These are phyloP conservation scores for Lecanicillium sp. DNA, from an alignment of 2,329 filamentous ascomycete species.

Conservation along the genomic window DNA sequence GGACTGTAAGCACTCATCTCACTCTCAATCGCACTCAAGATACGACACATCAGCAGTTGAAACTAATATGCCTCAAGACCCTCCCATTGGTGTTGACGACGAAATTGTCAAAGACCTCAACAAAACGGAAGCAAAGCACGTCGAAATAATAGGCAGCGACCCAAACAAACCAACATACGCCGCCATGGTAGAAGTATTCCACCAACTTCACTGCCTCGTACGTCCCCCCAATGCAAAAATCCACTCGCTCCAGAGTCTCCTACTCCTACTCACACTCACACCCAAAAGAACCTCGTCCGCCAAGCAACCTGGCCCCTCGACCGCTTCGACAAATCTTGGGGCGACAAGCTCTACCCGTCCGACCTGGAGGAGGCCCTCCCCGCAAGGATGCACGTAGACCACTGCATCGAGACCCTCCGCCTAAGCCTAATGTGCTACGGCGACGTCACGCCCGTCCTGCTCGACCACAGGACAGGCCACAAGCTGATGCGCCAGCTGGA, in stretches of 20 bases:
- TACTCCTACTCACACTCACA: no score
- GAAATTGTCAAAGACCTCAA: no score
- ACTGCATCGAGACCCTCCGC: constrained; percentile 12
- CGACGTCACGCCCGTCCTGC: constrained; percentile 11
- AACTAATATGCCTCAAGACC: no score
- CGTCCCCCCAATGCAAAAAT: background rate
- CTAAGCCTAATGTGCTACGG: constrained; percentile 12
- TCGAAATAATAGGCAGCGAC: constrained; percentile 6
- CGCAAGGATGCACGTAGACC: constrained; percentile 12
- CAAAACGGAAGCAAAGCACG: no score
- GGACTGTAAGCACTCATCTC: constrained; percentile 2
- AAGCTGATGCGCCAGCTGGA: constrained; percentile 8
- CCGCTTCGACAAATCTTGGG: constrained; percentile 10
- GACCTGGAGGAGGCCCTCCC: constrained; percentile 7
- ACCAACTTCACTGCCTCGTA: constrained; percentile 12
- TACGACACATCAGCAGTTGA: no score
- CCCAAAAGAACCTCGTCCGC: constrained; percentile 12
- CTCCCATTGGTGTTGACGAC: no score
- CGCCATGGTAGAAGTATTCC: constrained; percentile 10
- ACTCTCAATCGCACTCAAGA: no score
- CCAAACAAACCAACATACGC: constrained; percentile 5
- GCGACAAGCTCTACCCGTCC: constrained; percentile 7
- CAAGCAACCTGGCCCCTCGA: constrained; percentile 7
- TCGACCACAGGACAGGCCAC: constrained; percentile 2
- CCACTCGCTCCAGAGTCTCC: no score